A percentile compares a stretch with the other conserved stretches of the same genome.
Conservation (phyloP, 805 yeast genomes). For the Candida schatavii region DNA sequence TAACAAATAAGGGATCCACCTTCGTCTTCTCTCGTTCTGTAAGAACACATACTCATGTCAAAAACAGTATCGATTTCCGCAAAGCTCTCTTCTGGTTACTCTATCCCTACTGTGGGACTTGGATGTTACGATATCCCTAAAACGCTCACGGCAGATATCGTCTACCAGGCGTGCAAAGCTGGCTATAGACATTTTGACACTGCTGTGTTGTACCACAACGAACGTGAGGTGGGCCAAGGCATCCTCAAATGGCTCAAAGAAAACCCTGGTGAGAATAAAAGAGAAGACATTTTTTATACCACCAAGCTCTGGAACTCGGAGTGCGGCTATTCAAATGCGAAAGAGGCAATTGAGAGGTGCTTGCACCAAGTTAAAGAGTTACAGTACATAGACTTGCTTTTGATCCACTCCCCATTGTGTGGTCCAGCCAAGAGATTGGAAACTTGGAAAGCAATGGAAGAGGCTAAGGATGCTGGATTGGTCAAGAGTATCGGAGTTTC, state of each 20-base stretch:
- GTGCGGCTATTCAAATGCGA: slow-evolving; percentile 58
- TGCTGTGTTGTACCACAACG: slow-evolving; percentile 69
- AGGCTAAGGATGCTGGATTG: slow-evolving; percentile 48
- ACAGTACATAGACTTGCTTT: slow-evolving; percentile 67
- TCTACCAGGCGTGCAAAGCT: slow-evolving; percentile 56
- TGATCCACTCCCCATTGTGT: slow-evolving; percentile 59
- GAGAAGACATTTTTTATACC: slow-evolving; percentile 45
- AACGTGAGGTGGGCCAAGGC: slow-evolving; percentile 65
- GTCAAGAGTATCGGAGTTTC: slow-evolving; percentile 61
- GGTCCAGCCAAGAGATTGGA: slow-evolving; percentile 42
- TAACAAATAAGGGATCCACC: too few species aligned
- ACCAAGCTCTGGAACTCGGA: slow-evolving; percentile 73
- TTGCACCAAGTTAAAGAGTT: slow-evolving; percentile 48
- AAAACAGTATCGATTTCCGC: slow-evolving; percentile 6
- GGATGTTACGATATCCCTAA: slow-evolving; percentile 47
- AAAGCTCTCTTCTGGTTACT: slow-evolving; percentile 27
- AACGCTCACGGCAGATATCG: slow-evolving; percentile 36
- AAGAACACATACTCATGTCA: too few species aligned
- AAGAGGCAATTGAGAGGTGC: slow-evolving; percentile 55
- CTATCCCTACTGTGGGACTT: slow-evolving; percentile 47
- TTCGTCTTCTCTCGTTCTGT: too few species aligned
- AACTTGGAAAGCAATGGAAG: slow-evolving; percentile 56
- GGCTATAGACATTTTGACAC: slow-evolving; percentile 78
- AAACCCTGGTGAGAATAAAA: slow-evolving; percentile 20
- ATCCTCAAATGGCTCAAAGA: slow-evolving; percentile 41